Evolutionary conservation across 2,329 filamentous ascomycete species (phyloP), one percentile per base, ranked within the genome.

Genomic region (Dothistroma septosporum): DNA sequence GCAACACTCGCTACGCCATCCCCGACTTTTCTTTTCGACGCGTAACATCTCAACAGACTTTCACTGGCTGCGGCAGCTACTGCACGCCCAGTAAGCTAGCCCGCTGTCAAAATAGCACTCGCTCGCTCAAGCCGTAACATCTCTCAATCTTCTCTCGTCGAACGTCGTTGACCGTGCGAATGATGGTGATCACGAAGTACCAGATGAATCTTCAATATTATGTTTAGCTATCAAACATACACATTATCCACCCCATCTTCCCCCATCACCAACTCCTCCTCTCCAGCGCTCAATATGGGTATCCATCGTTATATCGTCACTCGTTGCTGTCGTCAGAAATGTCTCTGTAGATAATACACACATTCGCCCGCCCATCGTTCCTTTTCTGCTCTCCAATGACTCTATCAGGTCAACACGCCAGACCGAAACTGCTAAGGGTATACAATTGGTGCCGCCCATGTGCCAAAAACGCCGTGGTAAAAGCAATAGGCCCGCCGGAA

Each of bases 331-430:
- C 32, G 37, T 47, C 53, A 47, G 11, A 28, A 44, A 55, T 55
- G 41, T 55, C 41, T 55, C 54, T 56, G 54, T 56, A 56, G 35
- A 44, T 47, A 56, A 56, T 47, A 56, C 54, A 56, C 54, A 56
- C 31, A n/a, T 10, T 11, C 14, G n/a, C 32, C 54, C 10, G 10
- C 22, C n/a, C 53, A 2, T 37, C 16, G 9, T n/a, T n/a, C 41
- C 19, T 44, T 44, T 44, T n/a, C 41, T n/a, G 16, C 14, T 8
- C 33, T 37, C 33, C 7, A n/a, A 8, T n/a, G 8, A 19, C 41
- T 44, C 35, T 21, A 11, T 21, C 22, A 19, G 32, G 28, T n/a
- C 33, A 44, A 55, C 33, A 47, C 16, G 5, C 35, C 21, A n/a
- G n/a, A 14, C 22, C 53, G 35, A 33, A 55, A 55, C 46, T 28